A percentile compares a stretch with the other conserved stretches of the same genome.
These are phyloP conservation scores for Geranium rotundifolium DNA, from an alignment of 345 rosid species.

Conservation along the genomic window DNA sequence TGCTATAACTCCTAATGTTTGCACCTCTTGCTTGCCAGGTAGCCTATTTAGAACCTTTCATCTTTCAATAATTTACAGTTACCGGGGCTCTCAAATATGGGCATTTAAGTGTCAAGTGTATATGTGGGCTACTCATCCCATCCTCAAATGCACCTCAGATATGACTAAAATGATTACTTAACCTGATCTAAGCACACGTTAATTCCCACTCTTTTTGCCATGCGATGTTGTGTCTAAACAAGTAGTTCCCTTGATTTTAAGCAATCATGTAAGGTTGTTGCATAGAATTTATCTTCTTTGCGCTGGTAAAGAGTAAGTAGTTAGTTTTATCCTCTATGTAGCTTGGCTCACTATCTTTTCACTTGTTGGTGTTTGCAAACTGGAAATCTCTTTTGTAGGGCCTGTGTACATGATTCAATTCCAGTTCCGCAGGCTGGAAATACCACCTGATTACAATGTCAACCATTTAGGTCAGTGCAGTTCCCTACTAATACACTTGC, in stretches of 20 bases:
- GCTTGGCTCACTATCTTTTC: not conserved
- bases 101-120: not conserved
- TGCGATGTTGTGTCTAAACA: not conserved
- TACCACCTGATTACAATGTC: constrained; percentile 72
- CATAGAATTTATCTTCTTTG: not conserved
- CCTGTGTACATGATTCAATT: constrained; percentile 79
- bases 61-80: not conserved
- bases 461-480: constrained; percentile 59
- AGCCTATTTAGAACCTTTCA: constrained; percentile 5
- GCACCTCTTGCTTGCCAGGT: constrained; percentile 84
- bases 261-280: not conserved
- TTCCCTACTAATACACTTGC: not conserved
- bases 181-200: not conserved
- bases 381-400: constrained; percentile 26
- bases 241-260: not conserved
- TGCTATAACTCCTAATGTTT: constrained; percentile 53
- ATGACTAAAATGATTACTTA: too few relatives aligned
- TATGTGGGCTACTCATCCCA: not conserved
- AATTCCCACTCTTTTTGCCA: not conserved
- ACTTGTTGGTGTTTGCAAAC: not conserved
- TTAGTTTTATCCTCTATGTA: not conserved
- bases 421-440: constrained; percentile 87
- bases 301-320: not conserved
- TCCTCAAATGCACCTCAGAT: too few relatives aligned
- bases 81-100: not conserved